Percentiles rank a stretch among this genome's conserved stretches.
phyloP scores from a whole-genome alignment of 2,329 filamentous ascomycete species.

The Hypoxylon sp. region DNA sequence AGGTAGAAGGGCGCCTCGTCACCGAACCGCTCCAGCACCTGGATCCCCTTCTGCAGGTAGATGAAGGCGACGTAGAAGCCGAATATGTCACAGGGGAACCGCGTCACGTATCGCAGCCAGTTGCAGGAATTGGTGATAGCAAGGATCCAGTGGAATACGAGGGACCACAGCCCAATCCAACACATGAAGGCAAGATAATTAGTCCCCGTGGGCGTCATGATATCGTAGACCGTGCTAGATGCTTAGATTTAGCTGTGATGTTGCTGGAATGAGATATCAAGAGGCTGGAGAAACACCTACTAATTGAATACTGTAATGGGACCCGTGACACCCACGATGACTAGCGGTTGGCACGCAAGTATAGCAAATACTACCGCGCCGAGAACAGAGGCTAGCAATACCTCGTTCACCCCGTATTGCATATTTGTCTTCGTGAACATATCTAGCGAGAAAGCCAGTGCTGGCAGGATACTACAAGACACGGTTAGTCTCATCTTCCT shows the following conservation, averaged over 20 bases:
- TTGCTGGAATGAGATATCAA: neutral
- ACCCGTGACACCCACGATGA: constrained; percentile 91
- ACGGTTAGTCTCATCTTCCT: constrained; percentile 16
- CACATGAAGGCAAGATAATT: constrained; percentile 92
- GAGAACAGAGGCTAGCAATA: constrained; percentile 85
- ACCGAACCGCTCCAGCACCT: constrained; percentile 84
- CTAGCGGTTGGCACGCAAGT: constrained; percentile 84
- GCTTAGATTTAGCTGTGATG: constrained; percentile 13
- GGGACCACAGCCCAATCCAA: constrained; percentile 90
- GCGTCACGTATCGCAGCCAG: constrained; percentile 86
- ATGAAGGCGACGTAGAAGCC: constrained; percentile 94
- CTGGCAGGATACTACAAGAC: constrained; percentile 78
- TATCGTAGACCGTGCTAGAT: constrained; percentile 83
- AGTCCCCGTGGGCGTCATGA: constrained; percentile 80
- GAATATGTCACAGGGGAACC: constrained; percentile 94
- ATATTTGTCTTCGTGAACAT: constrained; percentile 91
- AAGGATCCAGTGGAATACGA: constrained; percentile 86
- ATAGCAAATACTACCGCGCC: constrained; percentile 85
- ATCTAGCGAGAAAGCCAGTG: constrained; percentile 88
- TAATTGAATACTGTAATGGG: constrained; percentile 96
- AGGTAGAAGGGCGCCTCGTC: constrained; percentile 77
- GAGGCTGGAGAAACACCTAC: constrained; percentile 55
- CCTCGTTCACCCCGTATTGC: constrained; percentile 91
- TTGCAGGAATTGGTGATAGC: constrained; percentile 90
- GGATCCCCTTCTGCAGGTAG: constrained; percentile 90